Evolutionary conservation across 169 alveolate genomes (phyloP).

Genomic region (Plasmodium reichenowi): DNA sequence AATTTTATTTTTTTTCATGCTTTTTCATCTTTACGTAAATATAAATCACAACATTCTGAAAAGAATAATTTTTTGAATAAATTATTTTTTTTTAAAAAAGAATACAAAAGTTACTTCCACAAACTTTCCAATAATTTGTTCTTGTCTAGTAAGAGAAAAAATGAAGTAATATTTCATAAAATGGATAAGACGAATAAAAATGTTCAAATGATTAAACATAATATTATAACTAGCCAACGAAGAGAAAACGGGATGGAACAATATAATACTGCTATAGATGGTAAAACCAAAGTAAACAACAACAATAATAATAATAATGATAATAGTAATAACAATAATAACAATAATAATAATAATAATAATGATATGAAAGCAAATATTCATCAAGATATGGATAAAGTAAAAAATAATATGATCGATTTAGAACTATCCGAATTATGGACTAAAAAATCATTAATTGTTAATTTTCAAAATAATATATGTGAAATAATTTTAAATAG

Average conservation of each 20-base stretch:
- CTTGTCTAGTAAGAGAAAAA: constrained; percentile 6
- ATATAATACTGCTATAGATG: no score
- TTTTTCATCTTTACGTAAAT: no score
- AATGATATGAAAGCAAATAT: not conserved
- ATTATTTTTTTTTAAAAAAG: not conserved
- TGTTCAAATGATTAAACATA: constrained; percentile 6
- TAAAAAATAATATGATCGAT: constrained; percentile 32
- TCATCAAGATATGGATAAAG: not conserved
- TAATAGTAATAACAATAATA: not conserved
- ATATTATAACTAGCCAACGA: constrained; percentile 4
- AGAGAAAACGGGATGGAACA: not conserved
- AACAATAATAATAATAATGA: not conserved
- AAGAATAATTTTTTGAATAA: not conserved
- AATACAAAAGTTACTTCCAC: constrained; percentile 1
- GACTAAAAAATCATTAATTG: constrained; percentile 51
- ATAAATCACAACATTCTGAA: not conserved
- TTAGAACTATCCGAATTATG: constrained; percentile 59
- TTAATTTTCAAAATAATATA: constrained; percentile 48
- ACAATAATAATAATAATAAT: not conserved
- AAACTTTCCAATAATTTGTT: not conserved
- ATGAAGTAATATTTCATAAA: constrained; percentile 23
- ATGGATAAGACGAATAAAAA: constrained; percentile 17
- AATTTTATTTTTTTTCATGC: no score
- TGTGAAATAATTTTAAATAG: constrained; percentile 65
- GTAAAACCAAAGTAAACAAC: no score